Evolutionary conservation across 2,329 filamentous ascomycete genomes (phyloP).

Genomic region (Penicillium sp.): DNA sequence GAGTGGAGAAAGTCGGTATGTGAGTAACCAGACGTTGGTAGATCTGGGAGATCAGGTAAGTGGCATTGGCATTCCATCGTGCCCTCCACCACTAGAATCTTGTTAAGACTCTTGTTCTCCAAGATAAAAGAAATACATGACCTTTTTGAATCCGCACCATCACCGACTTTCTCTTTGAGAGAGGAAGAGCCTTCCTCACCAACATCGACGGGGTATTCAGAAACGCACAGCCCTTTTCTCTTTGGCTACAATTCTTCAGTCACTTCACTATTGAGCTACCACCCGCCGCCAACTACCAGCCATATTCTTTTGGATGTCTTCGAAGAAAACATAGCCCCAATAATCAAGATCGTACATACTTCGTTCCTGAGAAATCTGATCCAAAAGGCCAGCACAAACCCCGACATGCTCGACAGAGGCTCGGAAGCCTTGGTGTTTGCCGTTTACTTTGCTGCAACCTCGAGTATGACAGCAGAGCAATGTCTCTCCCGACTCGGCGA

Average conservation of each 20-base stretch:
- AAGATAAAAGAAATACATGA: slow-evolving; percentile 4
- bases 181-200: neutral
- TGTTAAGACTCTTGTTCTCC: neutral
- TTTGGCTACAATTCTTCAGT: neutral
- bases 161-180: neutral
- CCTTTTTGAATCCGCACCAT: neutral
- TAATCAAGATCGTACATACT: neutral
- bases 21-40: neutral
- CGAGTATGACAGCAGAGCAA: slow-evolving; percentile 13
- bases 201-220: neutral
- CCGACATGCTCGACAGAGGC: neutral
- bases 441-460: slow-evolving; percentile 23
- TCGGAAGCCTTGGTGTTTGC: slow-evolving; percentile 22
- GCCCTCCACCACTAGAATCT: too few relatives aligned
- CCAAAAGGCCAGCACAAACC: neutral
- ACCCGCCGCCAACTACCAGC: neutral
- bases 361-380: neutral
- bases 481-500: slow-evolving; percentile 1
- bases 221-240: neutral
- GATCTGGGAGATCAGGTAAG: slow-evolving; percentile 4
- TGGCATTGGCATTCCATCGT: neutral
- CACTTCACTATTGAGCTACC: neutral
- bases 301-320: neutral
- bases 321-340: slow-evolving; percentile 2
- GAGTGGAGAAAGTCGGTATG: slow-evolving; percentile 2